Conservation (phyloP, 2,329 filamentous ascomycete species). For the Chaetomiaceae sp. region DNA sequence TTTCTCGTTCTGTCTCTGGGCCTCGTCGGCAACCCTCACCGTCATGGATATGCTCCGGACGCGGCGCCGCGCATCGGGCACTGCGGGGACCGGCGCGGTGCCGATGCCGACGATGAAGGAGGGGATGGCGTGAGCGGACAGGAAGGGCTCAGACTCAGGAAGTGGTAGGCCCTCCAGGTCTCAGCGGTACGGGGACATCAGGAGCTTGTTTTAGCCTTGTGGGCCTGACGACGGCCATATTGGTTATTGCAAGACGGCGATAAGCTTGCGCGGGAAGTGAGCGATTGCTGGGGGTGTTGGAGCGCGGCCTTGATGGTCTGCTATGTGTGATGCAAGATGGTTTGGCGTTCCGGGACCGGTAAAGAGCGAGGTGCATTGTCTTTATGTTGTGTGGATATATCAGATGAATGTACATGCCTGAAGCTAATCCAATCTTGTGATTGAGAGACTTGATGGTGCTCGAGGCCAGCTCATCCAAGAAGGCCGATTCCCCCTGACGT, state of each 20-base stretch:
- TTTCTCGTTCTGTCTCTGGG: conserved; percentile 49
- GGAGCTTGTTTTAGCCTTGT: conserved; percentile 9
- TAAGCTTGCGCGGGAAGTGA: background rate
- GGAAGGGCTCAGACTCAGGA: no score
- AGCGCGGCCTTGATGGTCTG: conserved; percentile 19
- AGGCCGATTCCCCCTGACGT: no score
- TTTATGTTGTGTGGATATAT: no score
- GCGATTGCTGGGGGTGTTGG: background rate
- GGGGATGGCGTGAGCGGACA: background rate
- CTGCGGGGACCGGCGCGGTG: conserved; percentile 21
- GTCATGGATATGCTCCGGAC: conserved; percentile 43
- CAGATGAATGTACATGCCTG: no score
- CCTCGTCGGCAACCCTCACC: conserved; percentile 40
- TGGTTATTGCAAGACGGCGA: no score
- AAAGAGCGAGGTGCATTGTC: background rate
- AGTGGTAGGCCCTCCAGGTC: no score
- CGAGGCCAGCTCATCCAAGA: no score
- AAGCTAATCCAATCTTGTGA: no score
- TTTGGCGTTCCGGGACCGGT: background rate
- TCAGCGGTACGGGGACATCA: no score
- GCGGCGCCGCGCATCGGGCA: conserved; percentile 26
- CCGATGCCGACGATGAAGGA: conserved; percentile 16
- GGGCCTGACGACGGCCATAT: background rate
- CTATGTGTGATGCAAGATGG: conserved; percentile 10
- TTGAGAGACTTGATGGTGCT: no score